phyloP scores from a whole-genome alignment of 805 yeast genomes.

The Candida suzukii region DNA sequence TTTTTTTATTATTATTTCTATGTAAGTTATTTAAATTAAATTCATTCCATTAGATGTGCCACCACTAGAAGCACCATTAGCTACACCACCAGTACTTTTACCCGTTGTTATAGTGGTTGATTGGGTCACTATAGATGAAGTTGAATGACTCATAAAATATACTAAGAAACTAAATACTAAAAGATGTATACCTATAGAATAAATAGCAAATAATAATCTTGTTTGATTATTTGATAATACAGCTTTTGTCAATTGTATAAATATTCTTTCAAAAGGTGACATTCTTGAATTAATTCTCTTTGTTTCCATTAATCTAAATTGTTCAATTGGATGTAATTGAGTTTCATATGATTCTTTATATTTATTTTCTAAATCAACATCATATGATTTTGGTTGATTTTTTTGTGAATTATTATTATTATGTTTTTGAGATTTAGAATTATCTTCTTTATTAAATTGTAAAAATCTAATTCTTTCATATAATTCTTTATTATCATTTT shows the following conservation, averaged over 20 bases:
- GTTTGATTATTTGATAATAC: slow-evolving; percentile 70
- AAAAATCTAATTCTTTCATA: slow-evolving; percentile 72
- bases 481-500: slow-evolving; percentile 68
- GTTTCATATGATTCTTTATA: slow-evolving; percentile 66
- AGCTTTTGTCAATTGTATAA: slow-evolving; percentile 62
- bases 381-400: slow-evolving; percentile 8
- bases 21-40: not conserved
- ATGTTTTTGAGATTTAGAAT: slow-evolving; percentile 9
- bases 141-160: slow-evolving; percentile 33
- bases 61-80: not conserved
- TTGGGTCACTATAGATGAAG: slow-evolving; percentile 5
- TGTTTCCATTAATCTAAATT: slow-evolving; percentile 69
- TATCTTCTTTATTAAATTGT: slow-evolving; percentile 38
- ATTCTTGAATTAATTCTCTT: slow-evolving; percentile 66
- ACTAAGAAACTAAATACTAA: slow-evolving; percentile 60
- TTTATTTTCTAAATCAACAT: slow-evolving; percentile 41
- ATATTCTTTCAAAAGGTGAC: slow-evolving; percentile 74
- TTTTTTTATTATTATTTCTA: no score
- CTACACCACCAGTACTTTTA: slow-evolving; percentile 1
- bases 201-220: slow-evolving; percentile 63
- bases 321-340: slow-evolving; percentile 75
- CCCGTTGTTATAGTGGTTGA: not conserved
- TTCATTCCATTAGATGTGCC: not conserved
- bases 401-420: slow-evolving; percentile 22
- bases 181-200: slow-evolving; percentile 70